A percentile compares a stretch with the other conserved stretches of the same genome.
phyloP scores from a whole-genome alignment of 1,284 basidiomycete species.

The Sporisorium sorghi region DNA sequence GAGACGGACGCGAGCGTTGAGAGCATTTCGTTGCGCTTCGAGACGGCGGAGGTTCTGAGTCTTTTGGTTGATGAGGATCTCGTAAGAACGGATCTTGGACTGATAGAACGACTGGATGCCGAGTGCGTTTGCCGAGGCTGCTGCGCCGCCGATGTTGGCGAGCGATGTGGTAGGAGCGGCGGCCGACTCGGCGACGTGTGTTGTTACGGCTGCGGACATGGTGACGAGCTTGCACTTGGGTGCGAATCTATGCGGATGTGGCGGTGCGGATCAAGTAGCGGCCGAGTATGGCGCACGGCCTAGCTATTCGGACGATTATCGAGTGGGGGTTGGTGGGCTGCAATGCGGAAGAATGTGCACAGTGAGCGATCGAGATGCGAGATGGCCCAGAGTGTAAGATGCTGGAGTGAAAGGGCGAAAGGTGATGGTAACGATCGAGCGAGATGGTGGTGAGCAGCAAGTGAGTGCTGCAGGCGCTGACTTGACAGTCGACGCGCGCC shows the following conservation, averaged over 20 bases:
- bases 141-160: constrained; percentile 45
- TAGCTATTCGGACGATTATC: background rate
- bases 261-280: background rate
- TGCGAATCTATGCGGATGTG: background rate
- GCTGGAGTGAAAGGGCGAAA: background rate
- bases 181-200: constrained; percentile 31
- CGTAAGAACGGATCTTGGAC: constrained; percentile 92
- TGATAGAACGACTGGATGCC: constrained; percentile 84
- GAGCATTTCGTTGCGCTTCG: constrained; percentile 94
- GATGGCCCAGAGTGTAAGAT: background rate
- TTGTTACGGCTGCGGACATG: constrained; percentile 49
- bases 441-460: constrained; percentile 3
- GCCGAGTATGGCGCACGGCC: background rate
- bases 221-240: background rate
- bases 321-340: too few species aligned
- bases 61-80: constrained; percentile 92
- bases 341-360: too few species aligned
- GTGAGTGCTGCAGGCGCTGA: background rate
- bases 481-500: constrained; percentile 37
- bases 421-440: constrained; percentile 8
- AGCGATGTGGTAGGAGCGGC: constrained; percentile 18
- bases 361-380: background rate
- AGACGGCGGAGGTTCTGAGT: constrained; percentile 94
- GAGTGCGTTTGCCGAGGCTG: constrained; percentile 43
- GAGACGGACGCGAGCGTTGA: constrained; percentile 87